These are phyloP conservation scores for Mytilinidion resinicola DNA, from an alignment of 495 filamentous ascomycete genomes.

Conservation along the genomic window DNA sequence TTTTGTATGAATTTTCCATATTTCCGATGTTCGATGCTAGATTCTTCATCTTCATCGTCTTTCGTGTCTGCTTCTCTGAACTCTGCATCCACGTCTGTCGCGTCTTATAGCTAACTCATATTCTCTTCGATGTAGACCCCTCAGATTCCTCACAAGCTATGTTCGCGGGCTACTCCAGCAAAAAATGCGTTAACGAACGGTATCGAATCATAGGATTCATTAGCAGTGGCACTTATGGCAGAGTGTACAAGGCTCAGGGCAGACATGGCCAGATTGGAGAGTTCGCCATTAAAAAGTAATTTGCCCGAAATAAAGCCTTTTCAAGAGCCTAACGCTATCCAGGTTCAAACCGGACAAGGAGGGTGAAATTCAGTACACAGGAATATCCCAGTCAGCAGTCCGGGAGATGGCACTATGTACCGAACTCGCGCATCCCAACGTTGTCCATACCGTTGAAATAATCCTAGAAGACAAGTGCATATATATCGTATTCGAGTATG, in stretches of 20 bases:
- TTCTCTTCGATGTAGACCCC: constrained; percentile 13
- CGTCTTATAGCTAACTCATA: constrained; percentile 1
- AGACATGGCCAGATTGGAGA: constrained; percentile 68
- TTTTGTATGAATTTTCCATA: no score
- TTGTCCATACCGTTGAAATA: constrained; percentile 89
- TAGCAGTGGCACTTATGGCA: constrained; percentile 95
- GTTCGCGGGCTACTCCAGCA: constrained; percentile 24
- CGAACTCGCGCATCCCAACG: constrained; percentile 81
- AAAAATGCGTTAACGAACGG: constrained; percentile 74
- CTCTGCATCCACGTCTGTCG: not conserved
- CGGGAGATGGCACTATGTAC: constrained; percentile 99
- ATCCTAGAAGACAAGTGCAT: constrained; percentile 99
- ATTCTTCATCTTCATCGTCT: not conserved
- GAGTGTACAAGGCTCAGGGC: constrained; percentile 90
- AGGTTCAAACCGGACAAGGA: constrained; percentile 99
- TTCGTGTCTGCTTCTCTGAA: not conserved
- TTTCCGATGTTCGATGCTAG: no score
- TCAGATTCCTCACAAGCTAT: constrained; percentile 23
- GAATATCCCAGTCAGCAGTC: constrained; percentile 93
- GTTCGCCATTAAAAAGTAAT: constrained; percentile 91
- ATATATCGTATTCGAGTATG: constrained; percentile 99
- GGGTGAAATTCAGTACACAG: constrained; percentile 92
- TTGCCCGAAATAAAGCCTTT: constrained; percentile 1
- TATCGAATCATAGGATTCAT: constrained; percentile 98
- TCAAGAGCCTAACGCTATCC: constrained; percentile 19